Percentiles rank a stretch among this genome's conserved stretches.
phyloP scores from a whole-genome alignment of 129 eudicot genomes.

The Dittrichia graveolens region DNA sequence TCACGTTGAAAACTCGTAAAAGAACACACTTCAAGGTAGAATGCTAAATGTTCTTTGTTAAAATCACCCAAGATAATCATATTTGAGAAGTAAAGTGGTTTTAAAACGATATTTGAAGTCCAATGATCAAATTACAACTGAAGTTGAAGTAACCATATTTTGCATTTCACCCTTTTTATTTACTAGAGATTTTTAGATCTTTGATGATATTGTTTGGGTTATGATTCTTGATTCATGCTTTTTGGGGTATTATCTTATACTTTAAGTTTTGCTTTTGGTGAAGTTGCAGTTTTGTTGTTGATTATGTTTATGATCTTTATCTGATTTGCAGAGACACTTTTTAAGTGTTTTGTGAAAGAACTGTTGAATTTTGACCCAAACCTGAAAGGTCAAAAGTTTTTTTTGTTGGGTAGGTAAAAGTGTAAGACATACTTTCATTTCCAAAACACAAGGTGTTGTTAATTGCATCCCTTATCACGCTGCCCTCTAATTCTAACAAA shows the following conservation, averaged over 20 bases:
- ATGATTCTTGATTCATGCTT: not conserved
- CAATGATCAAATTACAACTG: too few species aligned
- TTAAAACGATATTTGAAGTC: too few species aligned
- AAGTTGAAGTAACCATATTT: too few species aligned
- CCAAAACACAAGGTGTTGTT: too few species aligned
- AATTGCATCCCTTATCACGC: too few species aligned
- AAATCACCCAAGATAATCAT: not conserved
- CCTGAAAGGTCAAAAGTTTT: not conserved
- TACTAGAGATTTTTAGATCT: not conserved
- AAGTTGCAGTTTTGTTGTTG: not conserved
- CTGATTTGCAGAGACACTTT: not conserved
- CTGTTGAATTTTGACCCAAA: slow-evolving; percentile 1
- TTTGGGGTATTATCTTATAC: not conserved
- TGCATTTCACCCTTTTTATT: not conserved
- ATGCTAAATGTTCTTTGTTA: not conserved
- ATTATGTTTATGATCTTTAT: slow-evolving; percentile 8
- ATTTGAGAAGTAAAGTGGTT: too few species aligned
- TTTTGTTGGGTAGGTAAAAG: not conserved
- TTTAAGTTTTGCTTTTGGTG: not conserved
- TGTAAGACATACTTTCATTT: too few species aligned
- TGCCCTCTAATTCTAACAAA: too few species aligned
- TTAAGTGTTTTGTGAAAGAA: too few species aligned
- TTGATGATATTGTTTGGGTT: not conserved
- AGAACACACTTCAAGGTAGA: too few species aligned
- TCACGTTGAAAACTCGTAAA: not conserved